These are phyloP conservation scores for Daedaleopsis nitida DNA, from an alignment of 768 basidiomycete genomes.

Conservation along the genomic window DNA sequence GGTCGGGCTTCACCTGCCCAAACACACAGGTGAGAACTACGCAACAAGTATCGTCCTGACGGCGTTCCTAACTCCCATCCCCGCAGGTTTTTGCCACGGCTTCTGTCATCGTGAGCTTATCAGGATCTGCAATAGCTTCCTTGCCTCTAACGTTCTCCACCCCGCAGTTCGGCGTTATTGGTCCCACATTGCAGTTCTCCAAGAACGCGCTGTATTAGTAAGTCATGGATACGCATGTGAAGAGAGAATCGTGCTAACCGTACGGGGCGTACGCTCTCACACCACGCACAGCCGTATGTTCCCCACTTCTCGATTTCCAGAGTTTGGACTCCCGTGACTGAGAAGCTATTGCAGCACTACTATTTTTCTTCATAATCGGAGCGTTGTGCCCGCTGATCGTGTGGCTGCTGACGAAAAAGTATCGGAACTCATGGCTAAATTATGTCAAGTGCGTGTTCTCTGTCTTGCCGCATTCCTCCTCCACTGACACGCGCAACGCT, in stretches of 20 bases:
- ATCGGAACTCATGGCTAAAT: slow-evolving; percentile 62
- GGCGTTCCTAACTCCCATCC: not conserved
- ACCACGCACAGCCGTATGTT: slow-evolving; percentile 8
- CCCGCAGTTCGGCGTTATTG: slow-evolving; percentile 61
- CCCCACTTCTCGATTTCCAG: no score
- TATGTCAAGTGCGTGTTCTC: slow-evolving; percentile 61
- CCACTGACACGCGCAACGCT: not conserved
- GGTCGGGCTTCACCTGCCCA: slow-evolving; percentile 24
- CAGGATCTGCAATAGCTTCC: not conserved
- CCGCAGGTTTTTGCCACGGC: slow-evolving; percentile 39
- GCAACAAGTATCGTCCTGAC: slow-evolving; percentile 2
- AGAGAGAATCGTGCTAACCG: not conserved
- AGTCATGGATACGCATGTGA: slow-evolving; percentile 20
- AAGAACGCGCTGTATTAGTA: slow-evolving; percentile 61
- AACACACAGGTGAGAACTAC: slow-evolving; percentile 38
- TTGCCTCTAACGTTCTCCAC: not conserved
- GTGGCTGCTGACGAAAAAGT: slow-evolving; percentile 63
- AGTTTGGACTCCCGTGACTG: not conserved
- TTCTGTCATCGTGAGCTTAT: slow-evolving; percentile 57
- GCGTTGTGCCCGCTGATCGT: slow-evolving; percentile 62
- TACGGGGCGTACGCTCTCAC: not conserved
- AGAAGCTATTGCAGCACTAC: slow-evolving; percentile 41
- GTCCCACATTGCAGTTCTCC: slow-evolving; percentile 60
- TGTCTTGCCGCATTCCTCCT: slow-evolving; percentile 24
- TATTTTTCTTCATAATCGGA: slow-evolving; percentile 76